phyloP scores from a whole-genome alignment of 352 stramenopile species.

The Phytophthora tubulina region DNA sequence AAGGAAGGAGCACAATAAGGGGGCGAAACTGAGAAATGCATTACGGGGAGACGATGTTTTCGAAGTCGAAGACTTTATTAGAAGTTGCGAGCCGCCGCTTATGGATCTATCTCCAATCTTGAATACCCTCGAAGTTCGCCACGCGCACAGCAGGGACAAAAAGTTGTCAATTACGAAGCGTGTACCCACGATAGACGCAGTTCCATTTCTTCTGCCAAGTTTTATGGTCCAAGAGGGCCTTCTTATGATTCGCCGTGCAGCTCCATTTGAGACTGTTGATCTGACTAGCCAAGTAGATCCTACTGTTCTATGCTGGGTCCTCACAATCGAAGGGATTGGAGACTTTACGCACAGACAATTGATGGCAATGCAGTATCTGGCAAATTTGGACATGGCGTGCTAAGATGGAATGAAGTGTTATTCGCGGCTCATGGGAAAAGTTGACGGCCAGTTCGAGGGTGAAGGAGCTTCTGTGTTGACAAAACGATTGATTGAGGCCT shows the following conservation, averaged over 20 bases:
- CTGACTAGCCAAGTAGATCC: background rate
- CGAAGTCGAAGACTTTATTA: conserved; percentile 6
- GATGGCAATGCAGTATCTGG: conserved; percentile 11
- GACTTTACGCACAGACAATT: conserved; percentile 6
- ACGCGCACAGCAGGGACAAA: too few species aligned
- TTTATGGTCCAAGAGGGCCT: background rate
- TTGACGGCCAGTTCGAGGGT: background rate
- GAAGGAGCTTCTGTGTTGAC: background rate
- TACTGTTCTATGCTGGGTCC: background rate
- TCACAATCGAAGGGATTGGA: background rate
- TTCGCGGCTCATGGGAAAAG: conserved; percentile 1
- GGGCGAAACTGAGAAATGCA: background rate
- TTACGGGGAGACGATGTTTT: conserved; percentile 1
- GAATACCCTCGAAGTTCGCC: conserved; percentile 1
- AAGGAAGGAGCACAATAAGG: conserved; percentile 8
- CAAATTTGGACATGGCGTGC: background rate
- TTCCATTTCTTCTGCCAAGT: background rate
- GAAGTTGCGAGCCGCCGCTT: background rate
- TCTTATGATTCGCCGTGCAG: background rate
- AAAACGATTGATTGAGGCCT: background rate
- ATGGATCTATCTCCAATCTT: background rate
- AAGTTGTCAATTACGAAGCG: background rate
- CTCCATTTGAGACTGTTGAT: background rate
- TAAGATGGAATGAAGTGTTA: conserved; percentile 2
- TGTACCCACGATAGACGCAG: too few species aligned